Conservation (phyloP, 1,284 basidiomycete species). For the Sanguinoderma infundibulare region DNA sequence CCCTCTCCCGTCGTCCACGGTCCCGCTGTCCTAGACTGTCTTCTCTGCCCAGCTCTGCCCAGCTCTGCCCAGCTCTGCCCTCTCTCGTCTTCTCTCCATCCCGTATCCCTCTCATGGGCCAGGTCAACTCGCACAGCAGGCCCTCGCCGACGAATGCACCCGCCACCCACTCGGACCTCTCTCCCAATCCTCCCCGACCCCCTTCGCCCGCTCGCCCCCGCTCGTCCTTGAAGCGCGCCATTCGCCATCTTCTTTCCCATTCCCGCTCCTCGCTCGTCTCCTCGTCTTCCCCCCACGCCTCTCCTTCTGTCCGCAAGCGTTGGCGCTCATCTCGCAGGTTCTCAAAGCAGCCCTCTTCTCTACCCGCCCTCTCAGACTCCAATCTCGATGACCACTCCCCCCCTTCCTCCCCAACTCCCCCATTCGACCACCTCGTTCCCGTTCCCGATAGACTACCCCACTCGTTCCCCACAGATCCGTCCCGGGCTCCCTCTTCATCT, state of each 20-base stretch:
- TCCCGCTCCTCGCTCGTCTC: slow-evolving; percentile 22
- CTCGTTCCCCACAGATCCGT: too few species aligned
- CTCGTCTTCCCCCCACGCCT: slow-evolving; percentile 11
- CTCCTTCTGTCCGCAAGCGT: slow-evolving; percentile 37
- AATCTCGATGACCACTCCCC: slow-evolving; percentile 6
- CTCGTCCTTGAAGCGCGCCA: slow-evolving; percentile 27
- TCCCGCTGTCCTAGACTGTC: too few species aligned
- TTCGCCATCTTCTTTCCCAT: slow-evolving; percentile 27
- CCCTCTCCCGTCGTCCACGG: too few species aligned
- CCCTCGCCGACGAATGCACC: background rate
- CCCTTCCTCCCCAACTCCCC: slow-evolving; percentile 1
- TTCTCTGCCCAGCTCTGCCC: background rate
- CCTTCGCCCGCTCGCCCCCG: slow-evolving; percentile 13
- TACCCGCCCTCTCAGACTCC: slow-evolving; percentile 18
- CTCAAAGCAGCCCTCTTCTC: slow-evolving; percentile 31
- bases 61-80: background rate
- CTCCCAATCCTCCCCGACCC: background rate
- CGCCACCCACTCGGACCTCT: background rate
- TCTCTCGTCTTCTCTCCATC: background rate
- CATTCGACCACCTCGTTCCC: slow-evolving; percentile 14
- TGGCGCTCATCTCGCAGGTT: slow-evolving; percentile 46
- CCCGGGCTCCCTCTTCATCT: background rate
- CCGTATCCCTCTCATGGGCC: background rate
- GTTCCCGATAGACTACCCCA: slow-evolving; percentile 9
- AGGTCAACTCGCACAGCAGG: background rate